Percentiles rank a stretch among this genome's conserved stretches.
Conservation (phyloP, 2,329 filamentous ascomycete species). For the Pseudomassariella vexata region DNA sequence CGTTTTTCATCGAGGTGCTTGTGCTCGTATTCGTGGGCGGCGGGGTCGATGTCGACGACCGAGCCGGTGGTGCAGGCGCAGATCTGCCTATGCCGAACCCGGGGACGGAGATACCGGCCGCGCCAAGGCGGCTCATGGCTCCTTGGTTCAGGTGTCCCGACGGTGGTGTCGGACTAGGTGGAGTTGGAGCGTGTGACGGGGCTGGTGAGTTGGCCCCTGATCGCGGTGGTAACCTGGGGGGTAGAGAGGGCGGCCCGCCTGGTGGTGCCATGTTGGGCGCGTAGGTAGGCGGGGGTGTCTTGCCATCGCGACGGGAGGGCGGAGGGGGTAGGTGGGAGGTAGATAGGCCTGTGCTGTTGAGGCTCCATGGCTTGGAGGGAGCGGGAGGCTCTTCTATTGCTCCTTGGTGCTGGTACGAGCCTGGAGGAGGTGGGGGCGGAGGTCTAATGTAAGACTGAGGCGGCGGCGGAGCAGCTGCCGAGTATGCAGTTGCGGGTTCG, state of each 20-base stretch:
- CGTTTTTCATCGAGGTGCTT: constrained; percentile 22
- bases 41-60: constrained; percentile 7
- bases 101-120: constrained; percentile 73
- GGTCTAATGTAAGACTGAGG: constrained; percentile 13
- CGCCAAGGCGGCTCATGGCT: constrained; percentile 60
- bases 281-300: constrained; percentile 22
- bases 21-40: constrained; percentile 7
- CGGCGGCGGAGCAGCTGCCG: constrained; percentile 25
- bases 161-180: constrained; percentile 15
- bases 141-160: constrained; percentile 38
- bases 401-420: constrained; percentile 9
- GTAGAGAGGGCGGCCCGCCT: constrained; percentile 43
- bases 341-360: constrained; percentile 65
- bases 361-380: constrained; percentile 58
- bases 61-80: constrained; percentile 22
- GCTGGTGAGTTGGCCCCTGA: constrained; percentile 39
- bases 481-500: constrained; percentile 11
- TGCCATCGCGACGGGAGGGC: constrained; percentile 48
- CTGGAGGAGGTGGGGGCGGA: constrained; percentile 1
- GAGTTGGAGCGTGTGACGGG: constrained; percentile 21
- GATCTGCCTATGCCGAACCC: constrained; percentile 58
- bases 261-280: constrained; percentile 21
- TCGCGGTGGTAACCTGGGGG: constrained; percentile 68
- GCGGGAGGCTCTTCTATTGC: constrained; percentile 18
- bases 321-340: constrained; percentile 67